These are phyloP conservation scores for Peronospora tabacina DNA, from an alignment of 352 stramenopile species.

Conservation along the genomic window DNA sequence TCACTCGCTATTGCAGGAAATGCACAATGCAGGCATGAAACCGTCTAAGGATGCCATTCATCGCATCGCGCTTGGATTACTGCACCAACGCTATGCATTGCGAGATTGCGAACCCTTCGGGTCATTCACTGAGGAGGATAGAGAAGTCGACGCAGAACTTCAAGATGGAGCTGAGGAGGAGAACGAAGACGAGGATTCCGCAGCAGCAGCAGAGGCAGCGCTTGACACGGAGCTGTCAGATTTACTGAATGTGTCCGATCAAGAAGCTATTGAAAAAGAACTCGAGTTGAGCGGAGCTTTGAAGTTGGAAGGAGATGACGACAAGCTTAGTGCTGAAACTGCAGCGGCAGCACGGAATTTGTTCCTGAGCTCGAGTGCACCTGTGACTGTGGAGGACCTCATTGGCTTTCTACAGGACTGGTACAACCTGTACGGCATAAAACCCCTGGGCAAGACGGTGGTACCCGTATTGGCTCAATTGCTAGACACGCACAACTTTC, in stretches of 20 bases:
- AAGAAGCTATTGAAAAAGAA: slow-evolving; percentile 43
- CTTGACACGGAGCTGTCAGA: slow-evolving; percentile 29
- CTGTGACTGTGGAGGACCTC: slow-evolving; percentile 49
- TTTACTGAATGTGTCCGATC: slow-evolving; percentile 34
- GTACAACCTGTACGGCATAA: slow-evolving; percentile 75
- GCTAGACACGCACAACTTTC: slow-evolving; percentile 38
- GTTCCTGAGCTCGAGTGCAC: slow-evolving; percentile 34
- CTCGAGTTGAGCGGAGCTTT: slow-evolving; percentile 30
- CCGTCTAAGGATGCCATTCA: slow-evolving; percentile 65
- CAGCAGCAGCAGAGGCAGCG: slow-evolving; percentile 14
- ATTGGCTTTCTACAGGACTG: slow-evolving; percentile 76
- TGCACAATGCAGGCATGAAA: slow-evolving; percentile 68
- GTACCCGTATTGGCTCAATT: slow-evolving; percentile 60
- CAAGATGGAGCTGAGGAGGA: slow-evolving; percentile 14
- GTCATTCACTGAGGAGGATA: slow-evolving; percentile 2
- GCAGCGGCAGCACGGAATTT: slow-evolving; percentile 11
- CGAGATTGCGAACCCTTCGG: not conserved
- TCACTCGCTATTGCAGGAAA: slow-evolving; percentile 63
- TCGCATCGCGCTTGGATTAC: slow-evolving; percentile 51
- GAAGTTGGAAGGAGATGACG: slow-evolving; percentile 38
- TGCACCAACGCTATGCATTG: slow-evolving; percentile 36
- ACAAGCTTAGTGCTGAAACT: slow-evolving; percentile 23
- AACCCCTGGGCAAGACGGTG: slow-evolving; percentile 62
- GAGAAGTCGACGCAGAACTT: slow-evolving; percentile 1
- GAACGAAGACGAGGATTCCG: slow-evolving; percentile 3